These are phyloP conservation scores for Pichia occidentalis DNA, from an alignment of 805 yeast species.

Conservation along the genomic window DNA sequence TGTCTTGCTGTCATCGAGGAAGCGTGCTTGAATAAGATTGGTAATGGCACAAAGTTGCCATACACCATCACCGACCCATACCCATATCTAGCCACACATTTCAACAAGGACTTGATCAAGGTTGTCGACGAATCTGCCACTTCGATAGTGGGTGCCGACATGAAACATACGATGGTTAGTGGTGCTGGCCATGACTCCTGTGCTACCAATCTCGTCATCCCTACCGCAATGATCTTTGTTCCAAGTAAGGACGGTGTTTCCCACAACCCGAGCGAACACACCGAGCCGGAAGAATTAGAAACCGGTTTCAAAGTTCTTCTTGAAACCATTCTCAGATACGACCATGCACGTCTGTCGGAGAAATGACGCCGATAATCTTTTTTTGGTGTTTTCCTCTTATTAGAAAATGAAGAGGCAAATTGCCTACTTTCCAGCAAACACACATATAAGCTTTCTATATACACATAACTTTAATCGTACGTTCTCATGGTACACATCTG, in stretches of 20 bases:
- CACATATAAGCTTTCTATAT: too few species aligned
- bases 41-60: constrained; percentile 35
- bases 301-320: constrained; percentile 53
- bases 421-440: too few species aligned
- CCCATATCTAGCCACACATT: constrained; percentile 43
- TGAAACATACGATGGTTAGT: constrained; percentile 43
- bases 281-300: constrained; percentile 57
- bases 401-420: too few species aligned
- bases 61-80: constrained; percentile 37
- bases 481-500: too few species aligned
- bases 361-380: too few species aligned
- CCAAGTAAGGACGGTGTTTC: constrained; percentile 63
- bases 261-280: constrained; percentile 62
- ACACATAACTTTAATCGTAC: too few species aligned
- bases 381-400: too few species aligned
- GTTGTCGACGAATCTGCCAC: constrained; percentile 48
- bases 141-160: constrained; percentile 40
- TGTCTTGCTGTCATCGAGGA: constrained; percentile 27
- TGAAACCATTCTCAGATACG: constrained; percentile 36
- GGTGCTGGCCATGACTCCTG: constrained; percentile 79
- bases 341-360: constrained; percentile 14
- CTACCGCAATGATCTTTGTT: constrained; percentile 70
- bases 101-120: constrained; percentile 43
- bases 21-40: constrained; percentile 23
- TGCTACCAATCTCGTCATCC: constrained; percentile 46